Evolutionary conservation across 805 yeast species (phyloP).

Genomic region (Metschnikowia dekortorum): DNA sequence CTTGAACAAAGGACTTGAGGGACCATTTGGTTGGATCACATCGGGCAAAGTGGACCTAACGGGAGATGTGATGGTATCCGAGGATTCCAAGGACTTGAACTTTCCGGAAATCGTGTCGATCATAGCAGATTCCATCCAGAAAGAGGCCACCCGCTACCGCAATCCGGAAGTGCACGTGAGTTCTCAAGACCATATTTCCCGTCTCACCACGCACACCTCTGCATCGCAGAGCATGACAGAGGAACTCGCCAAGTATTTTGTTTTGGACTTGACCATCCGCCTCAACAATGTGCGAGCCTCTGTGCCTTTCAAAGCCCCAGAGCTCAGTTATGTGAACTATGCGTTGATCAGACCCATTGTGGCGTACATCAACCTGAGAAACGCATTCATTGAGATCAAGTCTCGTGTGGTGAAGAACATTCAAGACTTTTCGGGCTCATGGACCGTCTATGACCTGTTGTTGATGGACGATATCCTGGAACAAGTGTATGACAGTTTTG

Average conservation of each 20-base stretch:
- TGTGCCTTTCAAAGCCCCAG: constrained; percentile 84
- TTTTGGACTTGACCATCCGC: constrained; percentile 73
- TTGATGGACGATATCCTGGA: constrained; percentile 88
- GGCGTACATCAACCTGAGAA: constrained; percentile 86
- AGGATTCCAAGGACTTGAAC: constrained; percentile 48
- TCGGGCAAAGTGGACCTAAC: constrained; percentile 89
- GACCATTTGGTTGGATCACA: constrained; percentile 97
- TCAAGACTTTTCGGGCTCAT: constrained; percentile 87
- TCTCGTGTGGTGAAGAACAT: constrained; percentile 77
- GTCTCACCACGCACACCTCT: constrained; percentile 17
- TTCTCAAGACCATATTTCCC: constrained; percentile 28
- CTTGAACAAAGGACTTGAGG: constrained; percentile 81
- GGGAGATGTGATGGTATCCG: constrained; percentile 84
- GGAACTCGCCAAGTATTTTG: constrained; percentile 53
- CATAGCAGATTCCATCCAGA: constrained; percentile 44
- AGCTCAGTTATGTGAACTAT: constrained; percentile 83
- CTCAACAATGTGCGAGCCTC: constrained; percentile 84
- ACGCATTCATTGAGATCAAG: constrained; percentile 82
- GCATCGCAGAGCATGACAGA: constrained; percentile 7
- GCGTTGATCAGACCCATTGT: constrained; percentile 93
- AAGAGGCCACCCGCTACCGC: constrained; percentile 44
- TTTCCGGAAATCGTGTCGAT: constrained; percentile 46
- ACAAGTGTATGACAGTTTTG: constrained; percentile 89
- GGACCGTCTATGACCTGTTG: constrained; percentile 91
- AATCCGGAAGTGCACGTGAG: constrained; percentile 27